Base-by-base conservation (phyloP, 2,329 filamentous ascomycete genomes). In the Ophiostoma angusticollis region DNA sequence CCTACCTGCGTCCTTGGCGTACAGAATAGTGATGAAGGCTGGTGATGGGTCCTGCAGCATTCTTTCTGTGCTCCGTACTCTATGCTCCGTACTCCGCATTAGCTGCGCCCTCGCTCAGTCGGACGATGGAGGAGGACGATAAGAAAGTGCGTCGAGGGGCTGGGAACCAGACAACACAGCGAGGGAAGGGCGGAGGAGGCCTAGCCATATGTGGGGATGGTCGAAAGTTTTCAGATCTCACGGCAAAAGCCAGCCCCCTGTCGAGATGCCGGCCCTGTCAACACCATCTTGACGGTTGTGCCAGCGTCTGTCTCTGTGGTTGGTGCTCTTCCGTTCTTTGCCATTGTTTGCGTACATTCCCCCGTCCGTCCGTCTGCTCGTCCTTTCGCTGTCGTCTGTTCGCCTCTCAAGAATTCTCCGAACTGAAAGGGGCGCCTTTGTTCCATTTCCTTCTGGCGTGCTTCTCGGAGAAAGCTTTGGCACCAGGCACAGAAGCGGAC, bases 31-130 rank as follows among this genome's bases (percentile, higher is more conserved):
- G 17, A 12, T 22, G 30, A 30, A 28, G 37, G 21, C 40, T 37
- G 35, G 37, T 41, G 39, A 45, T 35, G 41, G 36, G 41, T 38
- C 44, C 34, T 46, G 35, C 44, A 44, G 38, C 36, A 32, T 39
- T 39, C n/a, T 21, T 28, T 29, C 4, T 29, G 16, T 32, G 16
- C 9, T 25, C 31, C 12, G 7, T 23, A 23, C 6, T 22, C 18
- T 8, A 19, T 32, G 16, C 17, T 23, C 24, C 21, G 16, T 9
- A 5, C 21, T 16, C 24, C n/a, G 8, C 11, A 22, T 16, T 24
- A 7, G 33, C 17, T 25, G 23, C 23, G 23, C 7, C 23, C 23
- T 25, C 3, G 27, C 6, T 16, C 29, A 13, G 36, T 5, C n/a
- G n/a, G n/a, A n/a, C n/a, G n/a, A n/a, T n/a, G n/a, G n/a, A n/a